Percentiles rank a stretch among this genome's conserved stretches.
Conservation (phyloP, 2,329 filamentous ascomycete species). For the Sporothrix dimorphospora region DNA sequence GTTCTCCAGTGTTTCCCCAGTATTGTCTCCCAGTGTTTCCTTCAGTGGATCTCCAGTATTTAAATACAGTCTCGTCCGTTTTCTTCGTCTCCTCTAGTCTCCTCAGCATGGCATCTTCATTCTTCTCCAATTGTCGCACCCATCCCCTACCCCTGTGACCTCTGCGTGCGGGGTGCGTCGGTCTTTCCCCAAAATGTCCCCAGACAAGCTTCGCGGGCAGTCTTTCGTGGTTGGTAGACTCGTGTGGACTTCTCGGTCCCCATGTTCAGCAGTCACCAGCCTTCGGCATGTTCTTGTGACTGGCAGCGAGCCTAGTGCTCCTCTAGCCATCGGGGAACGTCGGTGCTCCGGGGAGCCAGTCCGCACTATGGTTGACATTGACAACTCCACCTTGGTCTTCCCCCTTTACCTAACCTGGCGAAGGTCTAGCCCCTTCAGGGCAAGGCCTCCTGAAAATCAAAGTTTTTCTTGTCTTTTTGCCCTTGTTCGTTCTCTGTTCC, state of each 20-base stretch:
- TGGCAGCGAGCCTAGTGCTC: not conserved
- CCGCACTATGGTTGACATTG: not conserved
- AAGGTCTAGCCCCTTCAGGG: conserved; percentile 7
- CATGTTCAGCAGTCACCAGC: no score
- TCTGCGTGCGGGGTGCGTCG: not conserved
- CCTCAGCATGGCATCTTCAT: not conserved
- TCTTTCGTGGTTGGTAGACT: no score
- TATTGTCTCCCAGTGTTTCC: not conserved
- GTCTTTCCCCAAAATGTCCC: not conserved
- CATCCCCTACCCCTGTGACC: not conserved
- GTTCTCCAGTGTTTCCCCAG: not conserved
- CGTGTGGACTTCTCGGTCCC: no score
- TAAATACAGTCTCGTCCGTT: not conserved
- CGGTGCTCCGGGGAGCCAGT: not conserved
- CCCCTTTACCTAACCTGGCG: not conserved
- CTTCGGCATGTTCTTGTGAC: not conserved
- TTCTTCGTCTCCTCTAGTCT: not conserved
- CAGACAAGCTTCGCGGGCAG: no score
- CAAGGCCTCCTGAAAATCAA: not conserved
- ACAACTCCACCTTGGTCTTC: not conserved
- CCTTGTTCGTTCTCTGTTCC: not conserved
- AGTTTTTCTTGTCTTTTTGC: not conserved
- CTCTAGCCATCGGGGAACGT: not conserved
- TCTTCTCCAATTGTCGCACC: not conserved
- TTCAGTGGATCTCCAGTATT: not conserved